Evolutionary conservation across 1,284 basidiomycete species (phyloP), one percentile per base, ranked within the genome.

Genomic region (Cutaneotrichosporon cutaneum): DNA sequence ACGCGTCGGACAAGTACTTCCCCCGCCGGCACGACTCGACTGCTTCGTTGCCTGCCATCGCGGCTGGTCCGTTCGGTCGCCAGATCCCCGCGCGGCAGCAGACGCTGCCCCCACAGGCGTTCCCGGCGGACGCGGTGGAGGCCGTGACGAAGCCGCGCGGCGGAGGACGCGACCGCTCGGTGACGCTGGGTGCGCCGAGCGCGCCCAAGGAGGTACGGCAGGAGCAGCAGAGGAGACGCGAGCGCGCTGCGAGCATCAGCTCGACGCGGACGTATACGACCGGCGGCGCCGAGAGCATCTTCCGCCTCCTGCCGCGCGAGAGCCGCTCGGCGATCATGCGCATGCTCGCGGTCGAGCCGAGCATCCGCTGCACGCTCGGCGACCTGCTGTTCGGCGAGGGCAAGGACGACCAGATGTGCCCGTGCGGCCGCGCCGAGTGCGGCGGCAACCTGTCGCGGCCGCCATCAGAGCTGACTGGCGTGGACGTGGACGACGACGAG

Each of bases 241-340:
- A 76, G 63, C 70, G 77, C 42, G 76, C 76, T 0, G 76, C 75
- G 4, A 68, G 71, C 33, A 74, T 78, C 59, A 77, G 75, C 16
- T 75, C 73, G 8, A 72, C 72, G 2, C 59, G 68, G 59, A 92
- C 93, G n/a, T 89, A 87, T 84, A 84, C 89, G 76, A 84, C 82
- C 10, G 90, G 89, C 47, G 90, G 91, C 9, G 89, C 92, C n/a
- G 95, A 99, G 79, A 94, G 91, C 33, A 96, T 99, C 75, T 99
- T 99, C 85, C 87, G 94, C n/a, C 83, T 99, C 7, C 83, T 99
- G 22, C 95, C 95, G 6, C 88, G 95, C 62, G 95, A 98, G 81
- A 88, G 91, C 18, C 86, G 94, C 47, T 84, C 87, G 16, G 92
- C 91, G 11, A 83, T 99, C 59, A 89, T 92, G 64, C 86, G 94